Base-by-base conservation (phyloP, 495 filamentous ascomycete species). In the Podospora appendiculata region DNA sequence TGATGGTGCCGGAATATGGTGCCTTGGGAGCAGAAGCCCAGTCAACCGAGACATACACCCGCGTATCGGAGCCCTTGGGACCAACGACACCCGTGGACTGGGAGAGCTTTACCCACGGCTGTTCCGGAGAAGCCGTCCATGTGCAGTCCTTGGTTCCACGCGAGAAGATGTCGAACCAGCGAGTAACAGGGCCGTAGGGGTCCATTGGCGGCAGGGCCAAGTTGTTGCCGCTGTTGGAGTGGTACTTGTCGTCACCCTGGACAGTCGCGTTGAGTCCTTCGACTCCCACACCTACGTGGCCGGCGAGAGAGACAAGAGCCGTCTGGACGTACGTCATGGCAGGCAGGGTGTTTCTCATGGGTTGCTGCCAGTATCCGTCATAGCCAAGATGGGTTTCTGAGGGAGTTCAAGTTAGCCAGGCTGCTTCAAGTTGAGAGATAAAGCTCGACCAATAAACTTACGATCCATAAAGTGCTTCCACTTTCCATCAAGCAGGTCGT, bases 391-490 rank as follows among this genome's bases (percentile, higher is more conserved):
- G 76, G 1, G 76, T 77, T 68, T 78, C 73, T 76, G 54, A 4
- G 32, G 11, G 47, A n/a, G 45, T 48, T 35, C 54, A 12, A 58
- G 48, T 51, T 32, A 55, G 49, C 25, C 33, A n/a, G 9, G 13
- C 12, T 32, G 43, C 17, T 25, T 2, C 25, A n/a, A n/a, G n/a
- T 25, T 25, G 25, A 25, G 25, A 25, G 25, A 25, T 5, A 25
- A 5, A 25, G 25, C 25, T 25, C 25, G 25, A 25, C 2, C 25
- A 5, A 25, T 25, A 25, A 5, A 64, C 71, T 67, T 59, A 76
- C 73, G 77, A 56, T 86, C 82, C 65, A 88, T 80, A 65, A 90
- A 83, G 63, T 85, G 79, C 61, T 77, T 80, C 86, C 86, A 90
- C 66, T 88, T 89, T 0, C 86, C 86, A 45, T 71, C 70, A 0